Base-by-base conservation (phyloP, 306 rosid genomes). In the Inga oerstediana region DNA sequence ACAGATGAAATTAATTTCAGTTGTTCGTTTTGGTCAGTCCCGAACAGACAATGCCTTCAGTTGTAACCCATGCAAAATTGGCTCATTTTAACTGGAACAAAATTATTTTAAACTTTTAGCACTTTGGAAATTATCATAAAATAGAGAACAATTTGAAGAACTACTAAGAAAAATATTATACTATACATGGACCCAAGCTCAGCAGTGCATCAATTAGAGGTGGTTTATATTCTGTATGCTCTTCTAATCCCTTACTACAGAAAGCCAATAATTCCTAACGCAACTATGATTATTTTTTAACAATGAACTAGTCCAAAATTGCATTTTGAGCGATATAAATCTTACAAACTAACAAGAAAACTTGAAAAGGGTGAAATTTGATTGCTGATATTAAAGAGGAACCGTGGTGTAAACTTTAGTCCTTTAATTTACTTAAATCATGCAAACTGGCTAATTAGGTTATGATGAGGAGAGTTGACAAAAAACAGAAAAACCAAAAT, bases 1-100 rank as follows among this genome's bases (percentile, higher is more conserved):
- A 12, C 13, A 10, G 39, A 64, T 65, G 15, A 79, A 48, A 20
- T 64, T 66, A 65, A 80, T 65, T 77, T 27, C 59, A 54, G 72
- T 75, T 27, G 49, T 67, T 72, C 65, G 62, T 8, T 2, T 3
- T 32, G 37, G 69, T 30, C 80, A 41, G 41, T 13, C 35, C 34
- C 22, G 44, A 3, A 14, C 6, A 34, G 46, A 45, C 8, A 34
- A 12, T 20, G 32, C 22, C 30, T 61, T 59, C 27, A 41, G 3
- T 22, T 13, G 7, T 5, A 65, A 65, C 20, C 43, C 17, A 59
- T 19, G 80, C 56, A 48, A 19, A 59, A 77, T 32, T 51, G 19
- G 64, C 45, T 45, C 65, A 49, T 19, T 65, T 14, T 32, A 7
- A 9, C 34, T 13, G 20, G 65, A 65, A 32, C 15, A 67, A 67